Conservation (phyloP, 805 yeast genomes). For the Candida stauntonica region DNA sequence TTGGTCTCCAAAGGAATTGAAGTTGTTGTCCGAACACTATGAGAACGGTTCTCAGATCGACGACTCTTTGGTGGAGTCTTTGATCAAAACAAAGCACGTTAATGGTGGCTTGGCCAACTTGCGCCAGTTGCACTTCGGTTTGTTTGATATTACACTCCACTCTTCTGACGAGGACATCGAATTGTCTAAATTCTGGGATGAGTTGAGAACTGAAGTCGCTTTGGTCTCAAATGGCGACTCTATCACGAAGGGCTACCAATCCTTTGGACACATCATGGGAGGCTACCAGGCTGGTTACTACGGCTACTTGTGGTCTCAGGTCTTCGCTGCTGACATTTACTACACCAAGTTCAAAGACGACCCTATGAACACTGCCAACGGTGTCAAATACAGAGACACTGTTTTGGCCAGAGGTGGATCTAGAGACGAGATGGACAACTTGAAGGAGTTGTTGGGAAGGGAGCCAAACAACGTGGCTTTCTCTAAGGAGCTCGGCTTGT, state of each 20-base stretch:
- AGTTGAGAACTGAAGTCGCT: conserved; percentile 57
- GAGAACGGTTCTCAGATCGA: conserved; percentile 50
- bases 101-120: conserved; percentile 68
- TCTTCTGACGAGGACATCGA: conserved; percentile 42
- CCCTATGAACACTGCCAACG: conserved; percentile 60
- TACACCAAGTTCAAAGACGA: conserved; percentile 61
- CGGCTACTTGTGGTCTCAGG: conserved; percentile 83
- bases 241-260: conserved; percentile 61
- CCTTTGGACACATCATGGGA: conserved; percentile 74
- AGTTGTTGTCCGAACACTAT: conserved; percentile 61
- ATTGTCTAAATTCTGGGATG: conserved; percentile 58
- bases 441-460: conserved; percentile 68
- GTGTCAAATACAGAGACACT: conserved; percentile 64
- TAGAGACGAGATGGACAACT: conserved; percentile 59
- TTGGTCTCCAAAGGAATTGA: conserved; percentile 64
- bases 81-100: conserved; percentile 65
- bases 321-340: conserved; percentile 80
- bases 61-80: conserved; percentile 51
- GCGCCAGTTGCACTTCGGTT: conserved; percentile 75
- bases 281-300: conserved; percentile 86
- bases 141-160: conserved; percentile 73
- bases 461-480: conserved; percentile 72
- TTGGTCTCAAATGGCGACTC: conserved; percentile 52
- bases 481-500: conserved; percentile 57
- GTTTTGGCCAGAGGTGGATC: conserved; percentile 73